Base-by-base conservation (phyloP, 2,329 filamentous ascomycete genomes). In the Fonsecaea multimorphosa region DNA sequence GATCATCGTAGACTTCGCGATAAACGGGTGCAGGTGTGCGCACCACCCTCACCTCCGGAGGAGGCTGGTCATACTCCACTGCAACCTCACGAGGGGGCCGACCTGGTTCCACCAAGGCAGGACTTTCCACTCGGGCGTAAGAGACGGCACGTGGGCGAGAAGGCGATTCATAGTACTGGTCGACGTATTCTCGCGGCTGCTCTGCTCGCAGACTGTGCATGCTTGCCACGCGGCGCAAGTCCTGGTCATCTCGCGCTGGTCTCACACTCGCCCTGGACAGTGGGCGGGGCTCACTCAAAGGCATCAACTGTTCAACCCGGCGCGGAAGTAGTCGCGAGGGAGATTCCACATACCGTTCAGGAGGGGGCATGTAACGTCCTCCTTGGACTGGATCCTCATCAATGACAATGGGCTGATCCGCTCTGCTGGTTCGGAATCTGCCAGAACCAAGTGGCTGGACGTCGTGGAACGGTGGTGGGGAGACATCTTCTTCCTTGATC, bases 401-500 rank as follows among this genome's bases (percentile, higher is more conserved):
- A 60, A 82, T 82, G 66, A 86, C 83, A 46, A 84, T 78, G 5
- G 81, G 80, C 61, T 79, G 78, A 56, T 77, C 77, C 61, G 79
- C 78, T 58, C 75, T 74, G 31, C 78, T 74, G 44, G 77, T 74
- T 54, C 75, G 76, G 49, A 65, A 70, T 63, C 74, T 73, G 53
- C 77, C 76, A 62, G 80, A 74, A 38, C 78, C 78, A 61, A 78
- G 78, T 57, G 78, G 73, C 34, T 77, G 75, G 27, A 77, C 75
- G 68, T 80, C 78, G 58, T 80, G 76, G 66, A 88, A 84, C 1
- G 84, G 83, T 49, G 85, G 85, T 22, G 87, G 87, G 12, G 87
- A 89, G 19, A 87, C 77, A 7, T 86, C 86, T 72, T 89, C 87
- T 70, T 86, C 82, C 73, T 89, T 89, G 73, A 89, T 86, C 68